These are phyloP conservation scores for Plasmodium vivax DNA, from an alignment of 169 alveolate species.

Conservation along the genomic window DNA sequence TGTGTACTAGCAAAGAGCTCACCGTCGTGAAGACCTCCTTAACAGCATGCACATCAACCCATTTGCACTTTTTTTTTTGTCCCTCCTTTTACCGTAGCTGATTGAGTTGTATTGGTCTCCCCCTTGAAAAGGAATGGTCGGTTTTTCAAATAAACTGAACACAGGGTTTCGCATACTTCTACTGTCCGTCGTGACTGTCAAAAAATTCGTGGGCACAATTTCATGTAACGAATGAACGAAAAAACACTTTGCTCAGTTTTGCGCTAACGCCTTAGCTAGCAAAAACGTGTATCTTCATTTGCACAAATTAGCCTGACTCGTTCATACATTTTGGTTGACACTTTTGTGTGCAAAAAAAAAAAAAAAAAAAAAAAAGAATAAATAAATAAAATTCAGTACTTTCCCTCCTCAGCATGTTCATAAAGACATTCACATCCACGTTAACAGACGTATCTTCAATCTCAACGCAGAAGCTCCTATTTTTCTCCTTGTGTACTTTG, in stretches of 20 bases:
- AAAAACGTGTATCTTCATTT: slow-evolving; percentile 9
- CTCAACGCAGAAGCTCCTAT: slow-evolving; percentile 53
- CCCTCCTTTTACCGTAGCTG: slow-evolving; percentile 46
- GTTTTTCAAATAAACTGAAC: slow-evolving; percentile 64
- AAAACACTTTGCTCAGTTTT: neutral
- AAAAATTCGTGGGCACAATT: neutral
- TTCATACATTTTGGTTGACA: neutral
- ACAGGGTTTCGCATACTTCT: slow-evolving; percentile 43
- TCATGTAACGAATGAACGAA: neutral
- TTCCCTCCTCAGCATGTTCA: slow-evolving; percentile 46
- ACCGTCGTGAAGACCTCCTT: slow-evolving; percentile 1
- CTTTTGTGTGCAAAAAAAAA: neutral
- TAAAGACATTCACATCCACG: slow-evolving; percentile 42
- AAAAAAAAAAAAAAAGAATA: neutral
- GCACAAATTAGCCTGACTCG: neutral
- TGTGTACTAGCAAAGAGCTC: neutral
- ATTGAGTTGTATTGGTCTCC: slow-evolving; percentile 45
- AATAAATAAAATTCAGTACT: neutral
- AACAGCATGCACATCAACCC: neutral
- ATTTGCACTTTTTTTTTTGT: neutral
- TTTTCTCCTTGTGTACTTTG: slow-evolving; percentile 55
- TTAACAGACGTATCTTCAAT: slow-evolving; percentile 69
- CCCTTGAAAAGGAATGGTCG: slow-evolving; percentile 33
- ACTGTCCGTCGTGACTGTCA: slow-evolving; percentile 38
- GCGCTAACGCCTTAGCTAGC: neutral